Conservation (phyloP, 305 asterid genomes). For the Galium porrigens region DNA sequence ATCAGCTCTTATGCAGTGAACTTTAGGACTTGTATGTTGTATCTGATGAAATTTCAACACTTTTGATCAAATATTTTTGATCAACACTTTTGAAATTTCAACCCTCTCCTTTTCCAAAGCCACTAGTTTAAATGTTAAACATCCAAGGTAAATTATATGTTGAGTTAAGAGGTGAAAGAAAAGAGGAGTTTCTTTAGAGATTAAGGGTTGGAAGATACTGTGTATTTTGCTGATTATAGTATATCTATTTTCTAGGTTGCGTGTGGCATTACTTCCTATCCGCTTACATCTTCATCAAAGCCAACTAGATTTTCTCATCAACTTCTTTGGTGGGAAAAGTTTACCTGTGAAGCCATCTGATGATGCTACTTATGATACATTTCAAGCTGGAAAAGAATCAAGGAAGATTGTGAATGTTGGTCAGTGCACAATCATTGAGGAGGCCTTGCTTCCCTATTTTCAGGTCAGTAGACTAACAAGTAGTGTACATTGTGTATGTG, state of each 20-base stretch:
- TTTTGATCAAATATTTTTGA: not conserved
- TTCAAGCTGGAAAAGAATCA: slow-evolving; percentile 32
- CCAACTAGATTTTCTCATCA: slow-evolving; percentile 86
- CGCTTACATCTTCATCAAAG: slow-evolving; percentile 89
- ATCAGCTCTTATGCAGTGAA: not conserved
- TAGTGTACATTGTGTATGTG: not conserved
- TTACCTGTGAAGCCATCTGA: slow-evolving; percentile 36
- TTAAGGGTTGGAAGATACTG: not conserved
- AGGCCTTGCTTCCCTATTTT: slow-evolving; percentile 88
- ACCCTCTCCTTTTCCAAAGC: not conserved
- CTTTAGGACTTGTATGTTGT: not conserved
- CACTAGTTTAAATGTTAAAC: not conserved
- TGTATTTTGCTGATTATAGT: slow-evolving; percentile 1
- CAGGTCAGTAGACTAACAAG: slow-evolving; percentile 40
- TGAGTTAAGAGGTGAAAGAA: not conserved
- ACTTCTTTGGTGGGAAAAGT: slow-evolving; percentile 68
- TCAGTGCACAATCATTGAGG: slow-evolving; percentile 38
- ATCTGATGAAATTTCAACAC: slow-evolving; percentile 2
- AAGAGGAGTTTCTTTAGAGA: not conserved
- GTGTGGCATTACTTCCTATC: slow-evolving; percentile 68
- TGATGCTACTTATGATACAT: slow-evolving; percentile 25
- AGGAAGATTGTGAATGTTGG: slow-evolving; percentile 30
- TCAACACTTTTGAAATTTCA: not conserved
- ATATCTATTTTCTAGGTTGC: slow-evolving; percentile 45
- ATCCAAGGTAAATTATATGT: not conserved